These are phyloP conservation scores for Cylindrotheca fusiformis DNA, from an alignment of 108 stramenopile genomes.

Conservation along the genomic window DNA sequence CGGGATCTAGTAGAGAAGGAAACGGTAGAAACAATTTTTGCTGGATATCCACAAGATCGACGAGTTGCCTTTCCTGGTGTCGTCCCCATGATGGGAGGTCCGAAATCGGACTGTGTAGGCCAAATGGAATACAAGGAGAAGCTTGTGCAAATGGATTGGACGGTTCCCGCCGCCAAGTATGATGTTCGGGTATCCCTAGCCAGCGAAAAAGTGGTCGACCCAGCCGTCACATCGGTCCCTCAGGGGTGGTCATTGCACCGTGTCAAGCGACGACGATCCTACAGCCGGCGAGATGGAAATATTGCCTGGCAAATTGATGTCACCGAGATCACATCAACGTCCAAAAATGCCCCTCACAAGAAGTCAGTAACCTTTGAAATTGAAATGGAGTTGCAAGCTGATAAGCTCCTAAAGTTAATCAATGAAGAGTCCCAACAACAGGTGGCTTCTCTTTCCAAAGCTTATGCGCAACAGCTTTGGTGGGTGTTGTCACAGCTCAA, in stretches of 20 bases:
- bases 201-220: conserved; percentile 60
- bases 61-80: conserved; percentile 57
- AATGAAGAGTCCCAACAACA: conserved; percentile 49
- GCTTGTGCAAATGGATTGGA: conserved; percentile 56
- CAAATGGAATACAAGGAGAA: conserved; percentile 82
- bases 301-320: conserved; percentile 90
- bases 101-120: conserved; percentile 22
- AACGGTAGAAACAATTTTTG: conserved; percentile 69
- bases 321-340: conserved; percentile 74
- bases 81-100: conserved; percentile 27
- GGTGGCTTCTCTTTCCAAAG: conserved; percentile 43
- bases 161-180: conserved; percentile 75
- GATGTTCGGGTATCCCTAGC: conserved; percentile 71
- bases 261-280: conserved; percentile 80
- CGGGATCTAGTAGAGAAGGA: conserved; percentile 60
- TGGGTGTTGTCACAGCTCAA: conserved; percentile 76
- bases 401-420: conserved; percentile 57
- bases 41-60: conserved; percentile 58
- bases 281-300: conserved; percentile 60
- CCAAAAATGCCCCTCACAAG: conserved; percentile 19
- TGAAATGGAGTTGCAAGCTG: conserved; percentile 70
- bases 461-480: conserved; percentile 66
- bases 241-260: conserved; percentile 60
- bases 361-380: conserved; percentile 70
- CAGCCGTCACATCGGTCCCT: conserved; percentile 32